Base-by-base conservation (phyloP, 148 eudicot species). In the Pouteria glomerata region DNA sequence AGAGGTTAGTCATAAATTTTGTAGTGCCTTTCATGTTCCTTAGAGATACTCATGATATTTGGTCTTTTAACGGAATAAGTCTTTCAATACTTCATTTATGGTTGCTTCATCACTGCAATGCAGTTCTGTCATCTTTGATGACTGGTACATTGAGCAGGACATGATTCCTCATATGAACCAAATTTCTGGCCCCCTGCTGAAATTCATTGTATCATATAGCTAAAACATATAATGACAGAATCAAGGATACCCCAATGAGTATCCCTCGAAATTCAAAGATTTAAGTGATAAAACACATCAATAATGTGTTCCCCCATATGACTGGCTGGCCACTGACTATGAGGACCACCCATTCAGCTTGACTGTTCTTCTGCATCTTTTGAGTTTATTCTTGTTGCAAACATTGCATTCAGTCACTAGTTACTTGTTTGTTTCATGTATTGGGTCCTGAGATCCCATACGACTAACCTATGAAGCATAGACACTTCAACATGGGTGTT, bases 1-100 rank as follows among this genome's bases (percentile, higher is more conserved):
- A 90, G 75, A 84, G 92, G 98, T 93, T 68, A 53, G 87, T 72
- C 2, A 19, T 29, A 16, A 57, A 14, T 71, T 16, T n/a, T 52
- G 53, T 12, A 8, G 59, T 41, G 14, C 34, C 53, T 62, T 29
- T 13, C 21, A 39, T 12, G 15, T 53, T 56, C 23, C 15, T 66
- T 66, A 37, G 24, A 6, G 55, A 50, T n/a, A 50, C 3, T 16
- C 23, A 50, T 50, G n/a, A 50, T 50, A 16, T 6, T 15, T 45
- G 8, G 14, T 44, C 14, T 63, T 23, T 27, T 41, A 14, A 3
- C 16, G 4, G 33, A 27, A 15, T 33, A 8, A 26, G 34, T 26
- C 15, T 29, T 8, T 66, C 19, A 6, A 18, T 18, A 29, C 16
- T 21, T 66, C 27, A 31, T 45, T 60, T 21, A 4, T 59, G 67